Percentiles rank a stretch among this genome's conserved stretches.
Conservation (phyloP, 352 stramenopile genomes). For the Globisporangium ultimum region DNA sequence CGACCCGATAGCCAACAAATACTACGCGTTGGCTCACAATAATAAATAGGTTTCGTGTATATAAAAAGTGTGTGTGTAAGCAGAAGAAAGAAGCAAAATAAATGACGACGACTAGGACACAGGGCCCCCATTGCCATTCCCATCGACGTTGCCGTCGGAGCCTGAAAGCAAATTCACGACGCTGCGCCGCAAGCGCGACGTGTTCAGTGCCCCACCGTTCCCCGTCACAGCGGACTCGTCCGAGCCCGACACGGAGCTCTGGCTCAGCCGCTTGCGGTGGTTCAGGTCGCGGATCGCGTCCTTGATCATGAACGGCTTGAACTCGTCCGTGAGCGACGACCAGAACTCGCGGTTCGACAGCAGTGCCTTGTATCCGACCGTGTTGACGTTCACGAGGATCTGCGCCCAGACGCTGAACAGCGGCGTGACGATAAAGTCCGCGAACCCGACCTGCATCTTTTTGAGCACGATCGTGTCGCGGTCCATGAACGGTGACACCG, state of each 20-base stretch:
- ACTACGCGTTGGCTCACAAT: slow-evolving; percentile 64
- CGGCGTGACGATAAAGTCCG: slow-evolving; percentile 92
- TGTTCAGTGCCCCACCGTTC: not conserved
- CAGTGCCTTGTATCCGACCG: slow-evolving; percentile 60
- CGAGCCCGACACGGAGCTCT: slow-evolving; percentile 6
- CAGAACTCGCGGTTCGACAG: slow-evolving; percentile 84
- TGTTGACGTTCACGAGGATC: slow-evolving; percentile 70
- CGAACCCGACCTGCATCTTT: slow-evolving; percentile 94
- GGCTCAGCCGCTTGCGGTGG: slow-evolving; percentile 31
- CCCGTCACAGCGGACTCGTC: not conserved
- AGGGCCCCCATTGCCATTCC: no score
- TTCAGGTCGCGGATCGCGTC: slow-evolving; percentile 61
- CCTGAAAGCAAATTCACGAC: slow-evolving; percentile 13
- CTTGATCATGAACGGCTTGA: slow-evolving; percentile 85
- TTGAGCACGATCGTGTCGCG: slow-evolving; percentile 88
- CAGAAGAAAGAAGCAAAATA: no score
- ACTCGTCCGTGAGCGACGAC: slow-evolving; percentile 71
- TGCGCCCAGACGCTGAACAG: slow-evolving; percentile 86
- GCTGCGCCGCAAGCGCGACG: slow-evolving; percentile 9
- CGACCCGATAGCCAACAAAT: slow-evolving; percentile 78
- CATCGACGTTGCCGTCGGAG: not conserved
- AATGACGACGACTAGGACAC: no score
- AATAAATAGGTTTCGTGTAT: slow-evolving; percentile 38
- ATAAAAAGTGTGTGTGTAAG: not conserved
- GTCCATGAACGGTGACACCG: slow-evolving; percentile 93